These are phyloP conservation scores for Gamarada debralockiae DNA, from an alignment of 495 filamentous ascomycete genomes.

Conservation along the genomic window DNA sequence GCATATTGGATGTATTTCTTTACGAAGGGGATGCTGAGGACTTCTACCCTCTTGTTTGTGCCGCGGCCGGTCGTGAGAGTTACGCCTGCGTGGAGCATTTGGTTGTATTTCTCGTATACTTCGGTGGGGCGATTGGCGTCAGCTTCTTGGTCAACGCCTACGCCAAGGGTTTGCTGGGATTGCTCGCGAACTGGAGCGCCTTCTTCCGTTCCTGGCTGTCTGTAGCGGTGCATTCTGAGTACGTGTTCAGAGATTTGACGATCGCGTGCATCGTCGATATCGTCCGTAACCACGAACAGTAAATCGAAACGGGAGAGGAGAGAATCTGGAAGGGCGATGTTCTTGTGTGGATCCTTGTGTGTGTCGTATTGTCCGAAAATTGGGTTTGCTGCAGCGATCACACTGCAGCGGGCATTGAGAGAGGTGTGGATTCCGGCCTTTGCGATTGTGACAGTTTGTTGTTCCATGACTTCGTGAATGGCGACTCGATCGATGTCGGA, in stretches of 20 bases:
- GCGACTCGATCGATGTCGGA: slow-evolving; percentile 96
- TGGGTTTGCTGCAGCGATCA: slow-evolving; percentile 94
- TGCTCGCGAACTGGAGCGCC: slow-evolving; percentile 93
- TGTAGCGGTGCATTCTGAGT: slow-evolving; percentile 94
- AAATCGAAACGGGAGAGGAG: slow-evolving; percentile 98
- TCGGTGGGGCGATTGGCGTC: slow-evolving; percentile 71
- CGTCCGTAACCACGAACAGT: slow-evolving; percentile 95
- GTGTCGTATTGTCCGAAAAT: slow-evolving; percentile 98
- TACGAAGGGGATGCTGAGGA: slow-evolving; percentile 97
- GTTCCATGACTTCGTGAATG: slow-evolving; percentile 99
- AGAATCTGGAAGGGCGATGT: slow-evolving; percentile 96
- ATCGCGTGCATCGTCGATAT: slow-evolving; percentile 91
- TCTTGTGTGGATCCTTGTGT: slow-evolving; percentile 97
- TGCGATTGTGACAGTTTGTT: slow-evolving; percentile 98
- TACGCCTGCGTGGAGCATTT: slow-evolving; percentile 93
- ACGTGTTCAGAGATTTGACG: slow-evolving; percentile 94
- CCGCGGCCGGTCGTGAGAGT: slow-evolving; percentile 69
- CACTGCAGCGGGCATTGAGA: slow-evolving; percentile 93
- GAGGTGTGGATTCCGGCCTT: slow-evolving; percentile 99
- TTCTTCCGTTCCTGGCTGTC: slow-evolving; percentile 90
- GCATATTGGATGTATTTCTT: slow-evolving; percentile 99
- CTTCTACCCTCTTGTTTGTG: slow-evolving; percentile 71
- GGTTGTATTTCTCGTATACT: slow-evolving; percentile 94
- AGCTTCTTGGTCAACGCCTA: slow-evolving; percentile 76
- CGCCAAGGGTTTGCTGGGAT: slow-evolving; percentile 76